Base-by-base conservation (phyloP, 2,329 filamentous ascomycete genomes). In the Macroventuria anomochaeta region DNA sequence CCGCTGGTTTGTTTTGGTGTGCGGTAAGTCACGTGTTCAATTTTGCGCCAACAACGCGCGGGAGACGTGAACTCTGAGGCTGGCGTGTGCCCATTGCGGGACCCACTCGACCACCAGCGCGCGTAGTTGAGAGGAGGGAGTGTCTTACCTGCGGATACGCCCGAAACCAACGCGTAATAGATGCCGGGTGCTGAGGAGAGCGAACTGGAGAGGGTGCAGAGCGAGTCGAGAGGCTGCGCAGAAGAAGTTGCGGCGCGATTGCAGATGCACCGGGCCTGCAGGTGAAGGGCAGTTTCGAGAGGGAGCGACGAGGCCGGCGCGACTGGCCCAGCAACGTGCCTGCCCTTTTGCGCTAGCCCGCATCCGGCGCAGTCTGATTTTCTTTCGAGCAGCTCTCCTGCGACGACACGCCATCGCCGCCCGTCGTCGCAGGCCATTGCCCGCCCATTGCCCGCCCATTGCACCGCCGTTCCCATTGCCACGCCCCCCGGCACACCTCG, bases 1-100 rank as follows among this genome's bases (percentile, higher is more conserved):
- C 53, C 58, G 63, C 55, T 55, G 67, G 63, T 72, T 73, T 73
- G 68, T 72, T 74, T 71, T 72, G 68, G 62, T 67, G 58, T 61
- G 59, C 58, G 51, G 51, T 39, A 50, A 50, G 49, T 54, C 55
- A 57, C 55, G 50, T 54, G 50, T 41, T 29, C 40, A 28, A 34
- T 47, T 46, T 50, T 59, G 57, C 61, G 59, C 61, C 61, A 61
- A 59, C 61, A 57, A 62, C 63, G 61, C 63, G 59, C 56, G 56
- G 52, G 52, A 61, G 61, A 71, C 66, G 69, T 58, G 58, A 59
- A 61, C 59, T 55, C 54, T 59, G 51, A 63, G 68, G 68, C 65
- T 69, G 67, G 67, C 57, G 65, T 46, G 67, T 55, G 64, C 61
- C 64, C 62, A 49, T 21, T 46, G 53, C 53, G 53, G 36, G 65